Evolutionary conservation across 441 rosid genomes (phyloP), one percentile per base, ranked within the genome.

Genomic region (Biscutella laevigata): DNA sequence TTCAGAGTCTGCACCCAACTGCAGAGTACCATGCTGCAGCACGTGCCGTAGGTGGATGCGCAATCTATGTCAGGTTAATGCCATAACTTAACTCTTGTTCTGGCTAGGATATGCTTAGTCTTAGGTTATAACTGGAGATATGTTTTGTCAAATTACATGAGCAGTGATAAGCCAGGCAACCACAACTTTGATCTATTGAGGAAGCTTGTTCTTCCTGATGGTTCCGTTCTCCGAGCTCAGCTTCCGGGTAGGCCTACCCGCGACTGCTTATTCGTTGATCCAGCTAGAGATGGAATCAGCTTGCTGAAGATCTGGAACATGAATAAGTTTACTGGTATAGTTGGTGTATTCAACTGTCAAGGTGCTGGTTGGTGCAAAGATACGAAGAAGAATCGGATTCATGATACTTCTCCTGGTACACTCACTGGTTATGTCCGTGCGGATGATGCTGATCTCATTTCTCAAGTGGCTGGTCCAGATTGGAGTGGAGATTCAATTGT

Each of bases 301-400:
- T 68, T 89, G 66, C 83, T 86, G 11, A 89, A 89, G 77, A 57
- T 90, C 26, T 90, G 97, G 97, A 90, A 90, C 59, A 54, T 76
- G 78, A 90, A 90, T 68, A 84, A 79, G 68, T 77, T 71, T 41
- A 64, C 84, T 14, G 97, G 97, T 17, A 79, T 86, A 36, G 94
- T 86, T 7, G 97, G 97, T 45, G 86, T 82, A 3, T 90, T 86
- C 77, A 86, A 90, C 77, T 90, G 97, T 71, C 97, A 90, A 73
- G 97, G 97, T 44, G 95, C 95, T 55, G 97, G 94, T 55, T 90
- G 97, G 97, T 84, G 97, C 80, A 86, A 75, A 74, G 58, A 77
- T 6, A 53, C 59, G 6, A 90, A 90, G 84, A 86, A 78, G 69
- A 80, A 89, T 38, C 79, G 78, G 22, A 81, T 90, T 57, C 97